Evolutionary conservation across 2,329 filamentous ascomycete species (phyloP).

Genomic region (Zymoseptoria crescenta): DNA sequence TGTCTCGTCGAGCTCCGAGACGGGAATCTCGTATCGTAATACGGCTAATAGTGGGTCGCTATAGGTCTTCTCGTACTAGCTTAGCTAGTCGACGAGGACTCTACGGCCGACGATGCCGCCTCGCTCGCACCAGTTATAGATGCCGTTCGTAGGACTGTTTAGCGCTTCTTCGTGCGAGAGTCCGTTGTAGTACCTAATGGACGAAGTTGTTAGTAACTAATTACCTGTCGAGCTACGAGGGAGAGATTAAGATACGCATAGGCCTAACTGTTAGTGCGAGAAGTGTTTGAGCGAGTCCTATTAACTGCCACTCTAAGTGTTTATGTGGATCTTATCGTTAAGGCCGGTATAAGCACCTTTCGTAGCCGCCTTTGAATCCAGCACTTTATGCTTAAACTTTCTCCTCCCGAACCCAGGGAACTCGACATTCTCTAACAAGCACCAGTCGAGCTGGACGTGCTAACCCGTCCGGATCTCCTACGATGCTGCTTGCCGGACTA

Average conservation of each 20-base stretch:
- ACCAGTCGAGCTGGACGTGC: conserved; percentile 48
- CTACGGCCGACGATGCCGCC: conserved; percentile 48
- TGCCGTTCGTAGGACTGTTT: conserved; percentile 12
- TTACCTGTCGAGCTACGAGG: background rate
- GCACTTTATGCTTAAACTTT: conserved; percentile 23
- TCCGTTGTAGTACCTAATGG: conserved; percentile 19
- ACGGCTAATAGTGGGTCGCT: conserved; percentile 39
- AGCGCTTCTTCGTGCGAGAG: conserved; percentile 16
- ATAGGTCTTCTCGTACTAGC: conserved; percentile 34
- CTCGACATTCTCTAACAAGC: conserved; percentile 23
- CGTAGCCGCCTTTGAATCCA: conserved; percentile 14
- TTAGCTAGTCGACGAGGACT: conserved; percentile 46
- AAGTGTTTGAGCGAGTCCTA: conserved; percentile 47
- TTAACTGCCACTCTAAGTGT: conserved; percentile 49
- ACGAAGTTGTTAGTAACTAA: background rate
- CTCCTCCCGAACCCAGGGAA: conserved; percentile 25
- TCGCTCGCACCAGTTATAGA: conserved; percentile 42
- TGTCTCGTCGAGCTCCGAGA: conserved; percentile 35
- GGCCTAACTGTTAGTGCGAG: conserved; percentile 31
- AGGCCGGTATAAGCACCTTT: conserved; percentile 23
- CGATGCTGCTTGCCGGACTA: conserved; percentile 34
- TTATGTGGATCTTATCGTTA: conserved; percentile 48
- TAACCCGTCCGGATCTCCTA: conserved; percentile 42
- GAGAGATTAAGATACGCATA: background rate
- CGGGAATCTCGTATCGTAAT: conserved; percentile 36